phyloP scores from a whole-genome alignment of 1,284 basidiomycete species.

The Meira miltonrushii region DNA sequence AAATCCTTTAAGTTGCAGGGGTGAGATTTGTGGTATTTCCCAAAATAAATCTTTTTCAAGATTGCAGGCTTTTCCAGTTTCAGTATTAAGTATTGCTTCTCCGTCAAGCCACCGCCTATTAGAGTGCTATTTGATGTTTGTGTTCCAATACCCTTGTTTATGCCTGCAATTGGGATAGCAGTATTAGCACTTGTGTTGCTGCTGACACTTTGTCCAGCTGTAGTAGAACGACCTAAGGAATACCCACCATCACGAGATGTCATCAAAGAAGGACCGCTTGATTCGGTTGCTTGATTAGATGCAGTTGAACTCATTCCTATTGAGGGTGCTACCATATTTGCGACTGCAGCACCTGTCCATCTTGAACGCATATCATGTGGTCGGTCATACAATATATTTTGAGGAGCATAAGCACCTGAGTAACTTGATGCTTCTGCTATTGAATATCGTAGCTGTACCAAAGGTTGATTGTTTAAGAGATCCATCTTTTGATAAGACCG shows the following conservation, averaged over 20 bases:
- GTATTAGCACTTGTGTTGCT: background rate
- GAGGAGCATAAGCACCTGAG: slow-evolving; percentile 40
- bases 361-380: slow-evolving; percentile 38
- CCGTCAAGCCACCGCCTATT: background rate
- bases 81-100: slow-evolving; percentile 50
- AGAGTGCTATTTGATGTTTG: no score
- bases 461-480: background rate
- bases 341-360: slow-evolving; percentile 32
- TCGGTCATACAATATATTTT: slow-evolving; percentile 37
- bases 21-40: slow-evolving; percentile 52
- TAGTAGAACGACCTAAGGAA: no score
- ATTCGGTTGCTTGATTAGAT: slow-evolving; percentile 5
- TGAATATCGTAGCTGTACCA: background rate
- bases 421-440: slow-evolving; percentile 42
- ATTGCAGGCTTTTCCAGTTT: slow-evolving; percentile 45
- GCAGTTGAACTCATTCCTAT: slow-evolving; percentile 15
- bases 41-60: slow-evolving; percentile 47
- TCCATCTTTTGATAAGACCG: background rate
- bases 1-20: slow-evolving; percentile 52
- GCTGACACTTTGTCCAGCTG: background rate
- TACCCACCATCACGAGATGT: no score
- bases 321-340: slow-evolving; percentile 16
- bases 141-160: no score
- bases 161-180: no score
- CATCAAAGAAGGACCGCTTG: no score